Conservation (phyloP, 495 filamentous ascomycete species). For the Trichoderma orchidacearum region DNA sequence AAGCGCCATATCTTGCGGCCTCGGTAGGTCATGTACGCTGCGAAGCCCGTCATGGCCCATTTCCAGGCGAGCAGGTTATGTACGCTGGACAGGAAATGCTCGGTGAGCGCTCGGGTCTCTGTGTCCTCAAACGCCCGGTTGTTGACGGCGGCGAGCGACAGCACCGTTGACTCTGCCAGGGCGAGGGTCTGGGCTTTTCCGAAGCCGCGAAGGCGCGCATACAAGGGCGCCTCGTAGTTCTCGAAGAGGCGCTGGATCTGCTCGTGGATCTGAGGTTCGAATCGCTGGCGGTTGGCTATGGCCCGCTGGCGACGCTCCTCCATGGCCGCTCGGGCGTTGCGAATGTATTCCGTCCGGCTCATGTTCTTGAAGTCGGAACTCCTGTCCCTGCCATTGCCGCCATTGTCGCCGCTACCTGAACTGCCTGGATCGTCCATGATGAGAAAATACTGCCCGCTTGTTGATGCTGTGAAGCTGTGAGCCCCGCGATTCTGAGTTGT, state of each 20-base stretch:
- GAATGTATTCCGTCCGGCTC: background rate
- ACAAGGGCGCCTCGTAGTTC: background rate
- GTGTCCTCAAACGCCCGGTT: background rate
- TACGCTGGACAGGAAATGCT: background rate
- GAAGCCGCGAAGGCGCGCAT: background rate
- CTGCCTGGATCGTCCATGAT: background rate
- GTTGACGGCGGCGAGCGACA: background rate
- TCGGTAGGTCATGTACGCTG: background rate
- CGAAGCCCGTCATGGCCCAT: background rate
- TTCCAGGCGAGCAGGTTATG: background rate
- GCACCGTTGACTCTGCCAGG: background rate
- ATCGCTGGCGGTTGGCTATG: background rate
- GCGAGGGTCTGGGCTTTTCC: background rate
- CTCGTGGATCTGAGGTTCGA: background rate
- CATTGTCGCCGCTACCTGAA: background rate
- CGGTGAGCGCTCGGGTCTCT: background rate
- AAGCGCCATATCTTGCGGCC: background rate
- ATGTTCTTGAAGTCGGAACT: background rate
- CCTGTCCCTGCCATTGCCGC: background rate
- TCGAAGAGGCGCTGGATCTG: background rate
- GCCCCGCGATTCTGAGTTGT: too few species aligned
- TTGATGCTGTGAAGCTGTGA: too few species aligned
- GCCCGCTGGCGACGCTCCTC: background rate
- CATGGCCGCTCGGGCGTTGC: background rate
- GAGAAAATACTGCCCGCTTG: too few species aligned